A percentile compares a stretch with the other conserved stretches of the same genome.
Conservation (phyloP, 352 stramenopile species). For the Phytophthora syringae region DNA sequence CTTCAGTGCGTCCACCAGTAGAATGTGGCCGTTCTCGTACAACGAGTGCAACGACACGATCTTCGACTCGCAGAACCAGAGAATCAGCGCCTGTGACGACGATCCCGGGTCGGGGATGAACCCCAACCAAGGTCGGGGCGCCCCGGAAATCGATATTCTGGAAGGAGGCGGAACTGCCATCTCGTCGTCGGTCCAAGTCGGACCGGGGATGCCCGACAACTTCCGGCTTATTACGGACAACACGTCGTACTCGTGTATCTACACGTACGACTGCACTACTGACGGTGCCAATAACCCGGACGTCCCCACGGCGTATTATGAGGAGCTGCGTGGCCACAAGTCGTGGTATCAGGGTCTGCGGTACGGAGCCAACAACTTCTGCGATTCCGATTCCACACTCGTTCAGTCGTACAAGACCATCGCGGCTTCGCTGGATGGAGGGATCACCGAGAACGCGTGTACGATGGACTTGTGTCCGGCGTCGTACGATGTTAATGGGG, state of each 20-base stretch:
- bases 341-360: conserved; percentile 72
- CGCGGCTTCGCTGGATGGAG: conserved; percentile 38
- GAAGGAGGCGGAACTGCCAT: conserved; percentile 86
- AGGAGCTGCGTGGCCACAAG: conserved; percentile 51
- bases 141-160: conserved; percentile 96
- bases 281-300: conserved; percentile 51
- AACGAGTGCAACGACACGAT: conserved; percentile 86
- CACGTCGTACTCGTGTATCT: conserved; percentile 45
- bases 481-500: conserved; percentile 60
- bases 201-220: conserved; percentile 65
- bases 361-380: conserved; percentile 72
- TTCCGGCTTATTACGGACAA: conserved; percentile 47
- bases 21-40: conserved; percentile 98
- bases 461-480: conserved; percentile 43
- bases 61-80: conserved; percentile 73
- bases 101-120: conserved; percentile 93
- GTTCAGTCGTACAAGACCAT: conserved; percentile 50
- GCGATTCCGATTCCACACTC: conserved; percentile 24
- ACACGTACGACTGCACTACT: conserved; percentile 46
- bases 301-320: conserved; percentile 50
- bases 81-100: conserved; percentile 90
- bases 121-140: too few relatives aligned
- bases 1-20: too few relatives aligned
- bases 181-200: conserved; percentile 92
- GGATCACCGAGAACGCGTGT: conserved; percentile 61